Base-by-base conservation (phyloP, 768 basidiomycete species). In the Serendipita indica region DNA sequence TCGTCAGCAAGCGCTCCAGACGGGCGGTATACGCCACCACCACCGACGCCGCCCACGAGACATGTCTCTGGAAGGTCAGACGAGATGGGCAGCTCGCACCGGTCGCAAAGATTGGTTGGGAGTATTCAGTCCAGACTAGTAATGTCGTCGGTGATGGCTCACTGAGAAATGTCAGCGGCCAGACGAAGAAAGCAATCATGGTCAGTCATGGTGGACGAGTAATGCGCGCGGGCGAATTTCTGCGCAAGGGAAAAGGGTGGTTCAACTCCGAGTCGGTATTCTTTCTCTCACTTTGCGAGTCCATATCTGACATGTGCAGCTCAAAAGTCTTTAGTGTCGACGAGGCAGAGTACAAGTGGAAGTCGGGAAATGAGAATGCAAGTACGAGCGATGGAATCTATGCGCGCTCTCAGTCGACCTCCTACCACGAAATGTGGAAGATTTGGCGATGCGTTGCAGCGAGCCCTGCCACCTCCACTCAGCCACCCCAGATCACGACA, bases 21-120 rank as follows among this genome's bases (percentile, higher is more conserved):
- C 49, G 49, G 7, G 49, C 49, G 22, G 49, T 54, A 16, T 54
- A 54, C 30, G 49, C 49, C 20, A 54, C 49, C 49, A 54, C 49
- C n/a, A 54, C 49, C 16, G 10, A 10, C 7, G 30, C n/a, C 20
- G 22, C 20, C 20, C 12, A 22, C 10, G 18, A 43, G 16, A 54
- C 49, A 10, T 18, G n/a, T 10, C 30, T 54, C n/a, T 54, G 49
- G 49, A 25, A 28, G 30, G 49, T 54, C 7, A 28, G n/a, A 27
- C 3, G 10, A 10, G n/a, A n/a, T 54, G 49, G 49, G 30, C 20
- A 16, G 22, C n/a, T 54, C 20, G n/a, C 12, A 28, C 10, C 7
- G 12, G 30, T 54, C 30, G 49, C 49, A 7, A 25, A n/a, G 20
- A 32, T 54, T 10, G 20, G 30, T 16, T 54, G 49, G 49, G 49